Base-by-base conservation (phyloP, 2,329 filamentous ascomycete genomes). In the Cercospora sp. region DNA sequence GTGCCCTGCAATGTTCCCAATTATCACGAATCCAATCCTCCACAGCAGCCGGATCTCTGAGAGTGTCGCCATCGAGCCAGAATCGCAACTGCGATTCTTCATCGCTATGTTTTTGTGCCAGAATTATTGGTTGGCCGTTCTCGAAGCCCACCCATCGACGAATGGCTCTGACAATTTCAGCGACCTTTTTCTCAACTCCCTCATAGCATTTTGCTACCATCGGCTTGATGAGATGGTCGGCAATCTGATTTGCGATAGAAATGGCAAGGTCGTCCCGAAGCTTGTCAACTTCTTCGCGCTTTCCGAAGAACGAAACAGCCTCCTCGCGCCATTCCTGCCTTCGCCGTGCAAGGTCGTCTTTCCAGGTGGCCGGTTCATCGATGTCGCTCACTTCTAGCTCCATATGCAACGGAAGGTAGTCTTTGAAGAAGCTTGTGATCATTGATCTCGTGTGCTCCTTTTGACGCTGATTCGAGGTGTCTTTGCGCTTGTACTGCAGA, bases 401-500 rank as follows among this genome's bases (percentile, higher is more conserved):
- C 1, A 82, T 80, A 67, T 86, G 85, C 2, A 74, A 74, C 0
- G 88, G 87, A n/a, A 90, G 78, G 70, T 87, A 93, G 5, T 89
- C 86, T 1, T 89, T 82, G 4, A 89, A 77, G 85, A 90, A 94
- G 5, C 77, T 76, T 1, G 81, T 80, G 75, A 88, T 93, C 30
- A 88, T 82, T 0, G 84, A 83, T 0, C 91, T 84, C 49, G 82
- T 81, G 0, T 71, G 76, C 79, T 88, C 82, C 2, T 88, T 84
- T 24, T 83, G 82, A 1, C 87, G 83, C 71, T 91, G 89, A 65
- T 87, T 87, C 66, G 76, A 77, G 62, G 78, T 81, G 60, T 81
- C 77, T 16, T 74, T 69, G 9, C 78, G 73, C 61, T 74, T 71
- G 9, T 75, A 67, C 30, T 75, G 64, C 51, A 63, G n/a, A 10